Base-by-base conservation (phyloP, 768 basidiomycete species). In the Tricholoma matsutake region DNA sequence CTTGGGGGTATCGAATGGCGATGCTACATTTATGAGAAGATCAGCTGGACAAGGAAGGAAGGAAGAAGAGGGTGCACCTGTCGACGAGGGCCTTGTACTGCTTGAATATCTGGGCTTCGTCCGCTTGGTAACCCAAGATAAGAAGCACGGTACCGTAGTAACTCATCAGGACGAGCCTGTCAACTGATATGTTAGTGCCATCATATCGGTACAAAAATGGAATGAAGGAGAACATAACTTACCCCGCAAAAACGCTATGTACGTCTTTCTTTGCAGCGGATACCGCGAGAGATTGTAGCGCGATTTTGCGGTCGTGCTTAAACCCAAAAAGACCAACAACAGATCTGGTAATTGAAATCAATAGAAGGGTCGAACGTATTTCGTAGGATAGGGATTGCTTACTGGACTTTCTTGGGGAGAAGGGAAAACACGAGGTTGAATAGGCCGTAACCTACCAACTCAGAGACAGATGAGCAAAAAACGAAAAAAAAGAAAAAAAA, bases 401-500 rank as follows among this genome's bases (percentile, higher is more conserved):
- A 89, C 88, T 88, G 85, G 58, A 87, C 75, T 66, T 82, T 86
- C 62, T 85, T 85, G 16, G 91, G 92, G 13, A 93, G 73, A 16
- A 93, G 71, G 3, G 89, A 91, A 61, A 93, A 86, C 9, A 92
- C 86, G 52, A 93, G 80, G 68, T 92, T 92, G 75, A 93, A 93
- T 25, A 93, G 68, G 0, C 90, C 89, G 66, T 77, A 86, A 0
- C 83, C 81, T 77, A 58, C 22, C 20, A 39, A 52, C 31, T 49
- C 45, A 18, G 61, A 45, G 16, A 3, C 34, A 2, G 34, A 8
- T 43, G 28, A 39, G n/a, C 18, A 18, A 18, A 41, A 41, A 10
- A 41, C 1, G 7, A 43, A 28, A 32, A 31, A 73, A 65, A 52
- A 75, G 74, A 49, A 11, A 22, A 32, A 31, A 73, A 65, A 52